These are phyloP conservation scores for Coemansia sp. DNA, from an alignment of 192 early-diverging fungal genomes.

Conservation along the genomic window DNA sequence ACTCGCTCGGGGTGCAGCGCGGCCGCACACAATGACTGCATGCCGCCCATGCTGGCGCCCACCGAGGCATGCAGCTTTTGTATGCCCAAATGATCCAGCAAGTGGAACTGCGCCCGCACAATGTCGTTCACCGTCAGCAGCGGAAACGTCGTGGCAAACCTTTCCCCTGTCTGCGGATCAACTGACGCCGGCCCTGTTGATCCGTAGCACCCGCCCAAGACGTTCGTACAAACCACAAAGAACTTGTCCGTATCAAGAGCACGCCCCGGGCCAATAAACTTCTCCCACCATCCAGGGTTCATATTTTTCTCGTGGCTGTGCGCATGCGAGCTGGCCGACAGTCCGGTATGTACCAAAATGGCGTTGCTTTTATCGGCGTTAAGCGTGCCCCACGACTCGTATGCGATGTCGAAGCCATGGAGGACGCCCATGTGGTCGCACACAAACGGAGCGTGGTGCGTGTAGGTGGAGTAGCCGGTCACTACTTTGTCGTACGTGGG, in stretches of 20 bases:
- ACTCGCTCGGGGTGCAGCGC: conserved; percentile 82
- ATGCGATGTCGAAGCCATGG: conserved; percentile 78
- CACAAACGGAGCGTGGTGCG: conserved; percentile 64
- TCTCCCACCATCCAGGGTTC: conserved; percentile 94
- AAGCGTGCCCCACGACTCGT: conserved; percentile 94
- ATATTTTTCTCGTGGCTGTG: conserved; percentile 78
- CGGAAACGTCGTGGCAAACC: conserved; percentile 89
- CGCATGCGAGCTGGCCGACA: conserved; percentile 88
- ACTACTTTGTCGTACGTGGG: conserved; percentile 80
- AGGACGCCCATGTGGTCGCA: conserved; percentile 82
- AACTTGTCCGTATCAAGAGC: conserved; percentile 92
- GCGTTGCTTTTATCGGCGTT: conserved; percentile 78
- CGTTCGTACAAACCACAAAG: conserved; percentile 95
- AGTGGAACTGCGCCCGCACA: conserved; percentile 88
- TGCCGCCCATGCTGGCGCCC: conserved; percentile 94
- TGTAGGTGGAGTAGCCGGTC: conserved; percentile 68
- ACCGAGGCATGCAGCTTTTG: conserved; percentile 82
- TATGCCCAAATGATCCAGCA: conserved; percentile 80
- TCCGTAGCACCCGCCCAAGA: conserved; percentile 94
- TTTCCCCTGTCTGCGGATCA: conserved; percentile 67
- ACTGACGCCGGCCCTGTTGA: conserved; percentile 86
- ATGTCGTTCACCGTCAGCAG: conserved; percentile 93
- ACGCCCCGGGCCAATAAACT: conserved; percentile 89
- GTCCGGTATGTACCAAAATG: conserved; percentile 92
- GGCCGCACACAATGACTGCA: conserved; percentile 87